A percentile compares a stretch with the other conserved stretches of the same genome.
These are phyloP conservation scores for Suillus luteus DNA, from an alignment of 768 basidiomycete genomes.

Conservation along the genomic window DNA sequence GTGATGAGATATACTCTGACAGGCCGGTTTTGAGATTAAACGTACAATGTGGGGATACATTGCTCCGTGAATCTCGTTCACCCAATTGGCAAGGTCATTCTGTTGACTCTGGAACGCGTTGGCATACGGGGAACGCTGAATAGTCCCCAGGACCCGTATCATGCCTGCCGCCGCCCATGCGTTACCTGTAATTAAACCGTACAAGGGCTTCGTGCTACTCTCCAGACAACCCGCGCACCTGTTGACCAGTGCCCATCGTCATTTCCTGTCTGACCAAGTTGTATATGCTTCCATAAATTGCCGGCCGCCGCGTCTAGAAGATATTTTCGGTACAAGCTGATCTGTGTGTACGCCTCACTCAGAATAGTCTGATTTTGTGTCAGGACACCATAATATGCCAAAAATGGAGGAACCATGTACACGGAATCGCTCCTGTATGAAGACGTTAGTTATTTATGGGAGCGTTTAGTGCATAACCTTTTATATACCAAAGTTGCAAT, in stretches of 20 bases:
- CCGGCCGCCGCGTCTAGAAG: slow-evolving; percentile 51
- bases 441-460: neutral
- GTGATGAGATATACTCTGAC: neutral
- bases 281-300: slow-evolving; percentile 78
- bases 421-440: slow-evolving; percentile 69
- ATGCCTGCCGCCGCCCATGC: slow-evolving; percentile 91
- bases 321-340: slow-evolving; percentile 68
- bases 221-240: slow-evolving; percentile 40
- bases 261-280: slow-evolving; percentile 50
- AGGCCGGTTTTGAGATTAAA: slow-evolving; percentile 11
- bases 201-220: neutral
- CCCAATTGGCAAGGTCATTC: slow-evolving; percentile 63
- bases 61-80: slow-evolving; percentile 69
- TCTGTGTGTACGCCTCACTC: slow-evolving; percentile 67
- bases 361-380: slow-evolving; percentile 61
- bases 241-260: slow-evolving; percentile 84
- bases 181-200: slow-evolving; percentile 53
- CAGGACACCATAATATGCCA: slow-evolving; percentile 79
- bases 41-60: slow-evolving; percentile 66
- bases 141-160: slow-evolving; percentile 77
- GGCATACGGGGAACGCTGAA: slow-evolving; percentile 60
- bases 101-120: slow-evolving; percentile 51
- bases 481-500: slow-evolving; percentile 67
- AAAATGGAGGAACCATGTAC: slow-evolving; percentile 86
- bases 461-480: neutral